Evolutionary conservation across 2,329 filamentous ascomycete species (phyloP), one percentile per base, ranked within the genome.

Genomic region (Gnomoniopsis sp.): DNA sequence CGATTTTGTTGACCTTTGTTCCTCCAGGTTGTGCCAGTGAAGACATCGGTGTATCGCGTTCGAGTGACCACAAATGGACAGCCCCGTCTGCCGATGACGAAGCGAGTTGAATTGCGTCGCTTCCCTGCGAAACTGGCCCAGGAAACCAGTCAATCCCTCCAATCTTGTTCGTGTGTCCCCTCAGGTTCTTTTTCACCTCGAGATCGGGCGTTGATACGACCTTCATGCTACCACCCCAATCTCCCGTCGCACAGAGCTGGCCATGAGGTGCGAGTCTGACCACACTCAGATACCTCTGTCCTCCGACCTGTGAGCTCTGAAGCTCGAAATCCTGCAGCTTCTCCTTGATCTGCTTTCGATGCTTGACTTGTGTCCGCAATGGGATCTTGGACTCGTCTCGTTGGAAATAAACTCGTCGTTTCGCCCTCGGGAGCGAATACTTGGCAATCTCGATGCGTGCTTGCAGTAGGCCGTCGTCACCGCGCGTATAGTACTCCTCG

Each of bases 401-500:
- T 70, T 96, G 91, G 65, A 88, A 88, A 21, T 84, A 86, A 3
- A 95, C 78, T 64, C 93, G 84, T 65, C 83, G 83, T 70, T 90
- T 91, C 53, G 95, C 90, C 57, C 91, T 82, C 1, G 92, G 91
- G 51, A 99, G 75, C 6, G 92, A 96, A 72, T 88, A 98, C 49
- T 83, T 80, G 7, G 93, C 91, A 62, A 99, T 92, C 26, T 88
- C 83, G 67, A 87, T 85, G 61, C 95, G 83, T 2, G 91, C 90
- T 53, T 89, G 80, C 4, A 96, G 75, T 23, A 99, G 78, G 44
- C 88, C 87, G 3, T 84, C 79, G 1, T 87, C 85, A 3, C 95
- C 95, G 66, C 89, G 84, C 0, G 93, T 96, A 72, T 97, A 99
- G 73, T 97, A 99, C 67, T 99, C 95, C 69, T 98, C 92, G 64